Percentiles rank a stretch among this genome's conserved stretches.
Evolutionary conservation across 2,329 filamentous ascomycete genomes (phyloP).

Genomic region (Botrytis fragariae): DNA sequence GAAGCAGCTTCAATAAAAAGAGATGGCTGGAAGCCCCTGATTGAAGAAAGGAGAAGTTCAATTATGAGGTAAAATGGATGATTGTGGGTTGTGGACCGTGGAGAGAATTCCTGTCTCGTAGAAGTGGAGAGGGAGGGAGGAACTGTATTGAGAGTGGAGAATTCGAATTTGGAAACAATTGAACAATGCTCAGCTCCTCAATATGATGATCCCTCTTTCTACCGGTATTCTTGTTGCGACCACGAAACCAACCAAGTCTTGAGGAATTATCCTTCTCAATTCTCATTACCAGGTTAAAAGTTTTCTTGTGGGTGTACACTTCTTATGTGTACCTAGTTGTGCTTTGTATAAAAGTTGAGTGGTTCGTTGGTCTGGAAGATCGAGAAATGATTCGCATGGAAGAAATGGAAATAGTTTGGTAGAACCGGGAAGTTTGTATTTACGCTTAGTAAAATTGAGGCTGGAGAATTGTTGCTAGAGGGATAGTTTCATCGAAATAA

Average conservation of each 20-base stretch:
- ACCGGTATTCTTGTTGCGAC: not conserved
- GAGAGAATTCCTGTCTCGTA: slow-evolving; percentile 3
- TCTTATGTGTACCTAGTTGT: not conserved
- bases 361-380: slow-evolving; percentile 13
- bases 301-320: slow-evolving; percentile 1
- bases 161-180: slow-evolving; percentile 5
- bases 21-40: slow-evolving; percentile 11
- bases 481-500: not conserved
- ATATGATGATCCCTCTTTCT: not conserved
- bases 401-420: slow-evolving; percentile 7
- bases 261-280: not conserved
- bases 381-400: slow-evolving; percentile 18
- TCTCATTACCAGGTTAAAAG: not conserved
- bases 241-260: not conserved
- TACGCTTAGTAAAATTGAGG: slow-evolving; percentile 11
- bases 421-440: slow-evolving; percentile 9
- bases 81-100: slow-evolving; percentile 9
- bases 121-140: slow-evolving; percentile 12
- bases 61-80: slow-evolving; percentile 4
- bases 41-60: slow-evolving; percentile 14
- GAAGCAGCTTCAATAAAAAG: slow-evolving; percentile 3
- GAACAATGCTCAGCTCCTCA: slow-evolving; percentile 2
- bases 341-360: slow-evolving; percentile 11
- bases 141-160: slow-evolving; percentile 6
- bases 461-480: slow-evolving; percentile 9